A percentile compares a stretch with the other conserved stretches of the same genome.
These are phyloP conservation scores for Fusarium sp. DNA, from an alignment of 2,329 filamentous ascomycete species.

Conservation along the genomic window DNA sequence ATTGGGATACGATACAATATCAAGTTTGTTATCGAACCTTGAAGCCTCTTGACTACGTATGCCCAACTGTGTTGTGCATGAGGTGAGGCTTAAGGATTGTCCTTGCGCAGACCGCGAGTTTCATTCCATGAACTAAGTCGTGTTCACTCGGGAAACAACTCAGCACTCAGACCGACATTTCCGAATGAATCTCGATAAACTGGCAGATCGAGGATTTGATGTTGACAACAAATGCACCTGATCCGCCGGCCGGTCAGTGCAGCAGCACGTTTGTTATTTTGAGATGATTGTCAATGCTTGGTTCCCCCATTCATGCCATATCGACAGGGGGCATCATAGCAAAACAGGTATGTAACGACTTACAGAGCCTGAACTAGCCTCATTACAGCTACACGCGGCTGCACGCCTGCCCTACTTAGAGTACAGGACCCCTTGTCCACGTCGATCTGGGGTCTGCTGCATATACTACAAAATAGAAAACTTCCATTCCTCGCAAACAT, in stretches of 20 bases:
- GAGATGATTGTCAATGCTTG: conserved; percentile 31
- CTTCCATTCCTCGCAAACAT: conserved; percentile 4
- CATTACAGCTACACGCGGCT: conserved; percentile 27
- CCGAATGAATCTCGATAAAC: conserved; percentile 18
- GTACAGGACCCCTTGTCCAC: conserved; percentile 15
- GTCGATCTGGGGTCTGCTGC: conserved; percentile 20
- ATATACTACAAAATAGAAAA: conserved; percentile 11
- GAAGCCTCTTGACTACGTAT: conserved; percentile 1
- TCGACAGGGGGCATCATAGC: conserved; percentile 9
- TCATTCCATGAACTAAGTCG: background rate
- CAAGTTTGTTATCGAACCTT: conserved; percentile 1
- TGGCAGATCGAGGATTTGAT: conserved; percentile 8
- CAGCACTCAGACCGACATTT: conserved; percentile 21
- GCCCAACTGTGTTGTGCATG: conserved; percentile 19
- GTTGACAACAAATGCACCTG: conserved; percentile 11
- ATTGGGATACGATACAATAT: background rate
- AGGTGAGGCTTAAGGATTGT: background rate
- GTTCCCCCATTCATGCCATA: conserved; percentile 11
- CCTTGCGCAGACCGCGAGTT: conserved; percentile 24
- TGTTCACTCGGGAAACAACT: conserved; percentile 7
- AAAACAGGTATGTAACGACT: conserved; percentile 24
- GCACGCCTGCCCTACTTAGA: conserved; percentile 17
- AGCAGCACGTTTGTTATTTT: conserved; percentile 20
- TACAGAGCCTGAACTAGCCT: conserved; percentile 19
- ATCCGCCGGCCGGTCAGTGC: conserved; percentile 12